A percentile compares a stretch with the other conserved stretches of the same genome.
Evolutionary conservation across 305 asterid genomes (phyloP).

Genomic region (Plantago lanceolata): DNA sequence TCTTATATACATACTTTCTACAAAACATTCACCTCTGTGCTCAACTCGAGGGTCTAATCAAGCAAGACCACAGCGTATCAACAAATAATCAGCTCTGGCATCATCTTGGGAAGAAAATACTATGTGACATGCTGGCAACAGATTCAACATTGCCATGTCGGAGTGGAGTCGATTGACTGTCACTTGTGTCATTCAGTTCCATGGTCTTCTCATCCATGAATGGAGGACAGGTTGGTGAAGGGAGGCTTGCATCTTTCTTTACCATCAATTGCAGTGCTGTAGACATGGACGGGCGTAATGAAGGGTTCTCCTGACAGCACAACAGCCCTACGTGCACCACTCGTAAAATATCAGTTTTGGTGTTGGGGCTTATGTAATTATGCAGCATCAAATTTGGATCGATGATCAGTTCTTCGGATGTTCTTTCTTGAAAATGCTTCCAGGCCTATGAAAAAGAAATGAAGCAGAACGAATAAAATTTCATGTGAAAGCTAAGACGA

Average conservation of each 20-base stretch:
- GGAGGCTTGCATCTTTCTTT: constrained; percentile 46
- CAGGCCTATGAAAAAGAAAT: constrained; percentile 44
- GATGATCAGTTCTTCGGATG: constrained; percentile 44
- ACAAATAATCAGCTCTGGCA: neutral
- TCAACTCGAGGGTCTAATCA: neutral
- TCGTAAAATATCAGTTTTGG: constrained; percentile 41
- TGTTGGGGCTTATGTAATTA: constrained; percentile 30
- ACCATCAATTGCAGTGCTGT: constrained; percentile 55
- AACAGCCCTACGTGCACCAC: constrained; percentile 65
- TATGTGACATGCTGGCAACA: constrained; percentile 51
- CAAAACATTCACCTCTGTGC: neutral
- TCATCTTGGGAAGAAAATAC: constrained; percentile 65
- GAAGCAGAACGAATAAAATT: neutral
- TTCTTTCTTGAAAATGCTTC: constrained; percentile 55
- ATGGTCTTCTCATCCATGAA: constrained; percentile 56
- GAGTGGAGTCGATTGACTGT: constrained; percentile 16
- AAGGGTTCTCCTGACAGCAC: constrained; percentile 68
- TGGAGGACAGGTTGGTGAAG: constrained; percentile 66
- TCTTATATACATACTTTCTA: no score
- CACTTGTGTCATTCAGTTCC: constrained; percentile 40
- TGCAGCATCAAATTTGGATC: constrained; percentile 63
- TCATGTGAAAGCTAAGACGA: neutral
- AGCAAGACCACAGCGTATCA: neutral
- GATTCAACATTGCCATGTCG: constrained; percentile 33
- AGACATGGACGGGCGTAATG: constrained; percentile 62